A percentile compares a stretch with the other conserved stretches of the same genome.
Evolutionary conservation across 441 rosid species (phyloP).

Genomic region (Adansonia madagascariensis): DNA sequence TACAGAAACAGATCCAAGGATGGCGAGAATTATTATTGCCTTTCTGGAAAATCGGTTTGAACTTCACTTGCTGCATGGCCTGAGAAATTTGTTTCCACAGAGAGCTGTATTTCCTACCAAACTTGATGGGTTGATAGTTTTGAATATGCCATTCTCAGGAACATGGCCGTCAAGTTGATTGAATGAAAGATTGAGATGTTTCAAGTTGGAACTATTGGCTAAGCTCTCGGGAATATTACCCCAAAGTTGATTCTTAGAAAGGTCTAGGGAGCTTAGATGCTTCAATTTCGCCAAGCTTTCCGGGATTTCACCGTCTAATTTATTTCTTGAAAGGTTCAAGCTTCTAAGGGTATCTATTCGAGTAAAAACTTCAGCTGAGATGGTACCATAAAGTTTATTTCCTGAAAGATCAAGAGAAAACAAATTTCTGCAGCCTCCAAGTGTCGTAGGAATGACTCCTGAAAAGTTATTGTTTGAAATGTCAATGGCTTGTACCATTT

Average conservation of each 20-base stretch:
- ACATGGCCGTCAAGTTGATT: conserved; percentile 73
- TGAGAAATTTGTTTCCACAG: conserved; percentile 56
- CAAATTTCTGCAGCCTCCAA: conserved; percentile 66
- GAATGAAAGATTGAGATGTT: conserved; percentile 63
- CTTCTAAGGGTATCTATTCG: conserved; percentile 45
- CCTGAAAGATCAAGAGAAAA: conserved; percentile 70
- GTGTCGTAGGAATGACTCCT: conserved; percentile 61
- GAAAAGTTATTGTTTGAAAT: conserved; percentile 69
- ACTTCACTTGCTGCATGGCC: conserved; percentile 49
- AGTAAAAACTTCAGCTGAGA: conserved; percentile 49
- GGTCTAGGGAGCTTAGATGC: conserved; percentile 60
- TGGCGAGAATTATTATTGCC: conserved; percentile 40
- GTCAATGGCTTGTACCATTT: conserved; percentile 75
- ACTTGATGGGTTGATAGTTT: conserved; percentile 45
- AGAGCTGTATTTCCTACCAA: conserved; percentile 68
- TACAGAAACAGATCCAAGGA: conserved; percentile 48
- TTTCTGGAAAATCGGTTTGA: conserved; percentile 52
- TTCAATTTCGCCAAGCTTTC: conserved; percentile 46
- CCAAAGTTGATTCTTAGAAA: conserved; percentile 62
- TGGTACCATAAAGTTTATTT: conserved; percentile 63
- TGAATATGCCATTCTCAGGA: conserved; percentile 71
- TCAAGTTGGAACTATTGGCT: conserved; percentile 57
- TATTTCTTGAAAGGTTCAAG: conserved; percentile 70
- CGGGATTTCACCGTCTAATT: conserved; percentile 60
- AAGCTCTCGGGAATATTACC: conserved; percentile 75